Evolutionary conservation across 441 rosid genomes (phyloP).

Genomic region (Gossypium davidsonii): DNA sequence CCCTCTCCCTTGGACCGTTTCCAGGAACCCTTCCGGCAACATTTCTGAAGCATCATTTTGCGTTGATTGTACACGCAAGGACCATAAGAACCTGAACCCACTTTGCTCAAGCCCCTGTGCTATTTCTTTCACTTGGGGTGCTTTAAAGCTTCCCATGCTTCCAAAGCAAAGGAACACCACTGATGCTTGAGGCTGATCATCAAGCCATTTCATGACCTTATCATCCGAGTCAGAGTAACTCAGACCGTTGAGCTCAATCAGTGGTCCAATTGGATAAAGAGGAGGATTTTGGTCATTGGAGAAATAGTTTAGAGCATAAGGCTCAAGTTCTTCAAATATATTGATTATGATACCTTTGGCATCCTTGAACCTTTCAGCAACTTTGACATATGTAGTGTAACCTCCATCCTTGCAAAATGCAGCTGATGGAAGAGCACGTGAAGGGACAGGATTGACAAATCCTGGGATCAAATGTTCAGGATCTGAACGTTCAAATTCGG

Average conservation of each 20-base stretch:
- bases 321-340: constrained; percentile 35
- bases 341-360: constrained; percentile 36
- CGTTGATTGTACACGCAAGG: constrained; percentile 16
- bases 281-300: constrained; percentile 19
- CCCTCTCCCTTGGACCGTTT: constrained; percentile 33
- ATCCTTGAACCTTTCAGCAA: constrained; percentile 31
- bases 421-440: constrained; percentile 28
- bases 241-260: constrained; percentile 32
- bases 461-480: constrained; percentile 30
- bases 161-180: constrained; percentile 42
- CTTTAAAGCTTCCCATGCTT: constrained; percentile 28
- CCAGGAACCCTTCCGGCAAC: constrained; percentile 32
- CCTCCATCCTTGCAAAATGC: constrained; percentile 25
- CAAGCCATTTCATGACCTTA: constrained; percentile 33
- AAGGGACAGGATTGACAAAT: constrained; percentile 31
- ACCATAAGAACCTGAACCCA: constrained; percentile 44
- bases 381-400: constrained; percentile 18
- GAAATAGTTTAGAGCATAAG: constrained; percentile 24
- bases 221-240: constrained; percentile 41
- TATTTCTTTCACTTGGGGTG: constrained; percentile 31
- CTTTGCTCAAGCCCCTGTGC: constrained; percentile 37
- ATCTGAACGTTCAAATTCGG: constrained; percentile 15
- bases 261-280: constrained; percentile 47
- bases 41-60: not conserved
- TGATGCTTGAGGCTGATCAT: constrained; percentile 28